Evolutionary conservation across 176 grass and related monocot genomes (phyloP).

Genomic region (Poa pratensis): DNA sequence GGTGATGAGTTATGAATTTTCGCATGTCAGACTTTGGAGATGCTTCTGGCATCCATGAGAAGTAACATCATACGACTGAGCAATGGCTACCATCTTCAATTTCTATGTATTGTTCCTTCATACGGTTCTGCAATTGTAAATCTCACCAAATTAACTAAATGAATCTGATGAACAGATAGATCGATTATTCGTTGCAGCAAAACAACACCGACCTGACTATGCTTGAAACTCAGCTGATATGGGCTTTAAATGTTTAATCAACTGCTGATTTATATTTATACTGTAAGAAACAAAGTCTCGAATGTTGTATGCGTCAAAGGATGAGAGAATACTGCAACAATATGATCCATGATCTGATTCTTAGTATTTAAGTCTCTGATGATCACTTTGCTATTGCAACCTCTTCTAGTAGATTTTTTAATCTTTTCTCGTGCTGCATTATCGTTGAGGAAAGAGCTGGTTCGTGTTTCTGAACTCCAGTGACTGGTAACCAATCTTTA

Average conservation of each 20-base stretch:
- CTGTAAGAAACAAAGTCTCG: too few species aligned
- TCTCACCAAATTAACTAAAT: too few species aligned
- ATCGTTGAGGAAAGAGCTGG: slow-evolving; percentile 54
- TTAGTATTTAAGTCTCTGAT: slow-evolving; percentile 82
- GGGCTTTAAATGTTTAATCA: too few species aligned
- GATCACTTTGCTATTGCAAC: neutral
- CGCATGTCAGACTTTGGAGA: slow-evolving; percentile 84
- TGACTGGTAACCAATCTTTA: slow-evolving; percentile 50
- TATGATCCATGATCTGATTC: slow-evolving; percentile 69
- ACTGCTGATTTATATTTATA: too few species aligned
- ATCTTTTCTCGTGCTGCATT: too few species aligned
- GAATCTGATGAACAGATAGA: too few species aligned
- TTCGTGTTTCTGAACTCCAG: slow-evolving; percentile 72
- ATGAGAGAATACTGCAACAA: slow-evolving; percentile 75
- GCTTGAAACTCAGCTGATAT: too few species aligned
- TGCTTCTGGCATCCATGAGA: slow-evolving; percentile 61
- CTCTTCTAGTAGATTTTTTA: too few species aligned
- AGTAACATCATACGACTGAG: slow-evolving; percentile 55
- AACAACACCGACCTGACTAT: too few species aligned
- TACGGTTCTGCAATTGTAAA: neutral
- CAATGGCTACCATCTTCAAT: neutral
- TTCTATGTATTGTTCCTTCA: too few species aligned
- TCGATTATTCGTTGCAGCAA: too few species aligned
- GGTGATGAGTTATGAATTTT: slow-evolving; percentile 59
- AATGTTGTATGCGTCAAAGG: slow-evolving; percentile 33